phyloP scores from a whole-genome alignment of 441 rosid genomes.

The Erodium texanum region DNA sequence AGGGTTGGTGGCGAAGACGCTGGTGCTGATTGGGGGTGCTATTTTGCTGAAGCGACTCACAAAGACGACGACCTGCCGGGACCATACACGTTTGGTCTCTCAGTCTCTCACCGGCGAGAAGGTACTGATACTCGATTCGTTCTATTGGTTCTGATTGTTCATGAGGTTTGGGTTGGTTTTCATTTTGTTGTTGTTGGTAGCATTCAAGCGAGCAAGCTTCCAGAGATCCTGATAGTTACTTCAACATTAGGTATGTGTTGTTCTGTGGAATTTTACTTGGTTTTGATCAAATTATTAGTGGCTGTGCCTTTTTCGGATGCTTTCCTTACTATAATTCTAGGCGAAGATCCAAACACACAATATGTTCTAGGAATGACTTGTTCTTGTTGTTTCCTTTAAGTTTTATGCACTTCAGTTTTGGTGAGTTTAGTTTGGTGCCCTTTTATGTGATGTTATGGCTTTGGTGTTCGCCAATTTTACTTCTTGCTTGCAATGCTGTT shows the following conservation, averaged over 20 bases:
- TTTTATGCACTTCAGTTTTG: neutral
- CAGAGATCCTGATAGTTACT: constrained; percentile 77
- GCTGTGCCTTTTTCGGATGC: neutral
- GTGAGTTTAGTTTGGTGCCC: neutral
- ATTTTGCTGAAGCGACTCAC: constrained; percentile 72
- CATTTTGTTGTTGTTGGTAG: constrained; percentile 23
- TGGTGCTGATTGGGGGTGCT: constrained; percentile 66
- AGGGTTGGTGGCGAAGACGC: constrained; percentile 55
- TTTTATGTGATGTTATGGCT: neutral
- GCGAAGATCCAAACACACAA: neutral
- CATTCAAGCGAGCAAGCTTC: constrained; percentile 78
- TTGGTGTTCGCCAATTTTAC: neutral
- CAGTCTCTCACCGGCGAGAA: constrained; percentile 74
- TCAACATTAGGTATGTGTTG: constrained; percentile 58
- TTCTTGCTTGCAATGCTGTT: neutral
- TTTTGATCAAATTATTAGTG: neutral
- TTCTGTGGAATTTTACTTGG: neutral
- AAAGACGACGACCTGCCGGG: constrained; percentile 84
- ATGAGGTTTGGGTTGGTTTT: neutral
- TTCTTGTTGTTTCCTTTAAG: neutral
- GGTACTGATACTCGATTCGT: constrained; percentile 23
- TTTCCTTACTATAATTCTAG: neutral
- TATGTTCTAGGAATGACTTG: neutral
- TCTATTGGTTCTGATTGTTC: neutral
- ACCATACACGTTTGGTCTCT: constrained; percentile 66